These are phyloP conservation scores for Lasiodiplodia hormozganensis DNA, from an alignment of 2,329 filamentous ascomycete genomes.

Conservation along the genomic window DNA sequence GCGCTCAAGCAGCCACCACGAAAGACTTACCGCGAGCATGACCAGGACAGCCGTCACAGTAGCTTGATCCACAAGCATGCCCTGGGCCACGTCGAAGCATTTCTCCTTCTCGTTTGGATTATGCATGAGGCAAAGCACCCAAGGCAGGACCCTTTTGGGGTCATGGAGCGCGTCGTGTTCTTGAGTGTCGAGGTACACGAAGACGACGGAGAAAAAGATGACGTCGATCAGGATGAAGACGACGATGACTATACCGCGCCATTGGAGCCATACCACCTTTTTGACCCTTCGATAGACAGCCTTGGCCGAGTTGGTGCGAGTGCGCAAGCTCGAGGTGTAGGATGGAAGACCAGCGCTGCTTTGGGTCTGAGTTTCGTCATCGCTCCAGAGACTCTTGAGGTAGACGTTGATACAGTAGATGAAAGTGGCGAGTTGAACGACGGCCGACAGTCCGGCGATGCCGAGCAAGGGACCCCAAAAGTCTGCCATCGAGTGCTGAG, in stretches of 20 bases:
- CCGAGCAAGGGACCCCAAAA: slow-evolving; percentile 90
- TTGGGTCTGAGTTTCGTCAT: slow-evolving; percentile 71
- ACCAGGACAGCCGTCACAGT: slow-evolving; percentile 83
- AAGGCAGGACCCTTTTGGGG: slow-evolving; percentile 64
- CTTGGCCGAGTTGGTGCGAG: slow-evolving; percentile 71
- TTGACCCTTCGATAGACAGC: slow-evolving; percentile 88
- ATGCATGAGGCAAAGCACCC: slow-evolving; percentile 74
- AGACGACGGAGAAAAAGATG: slow-evolving; percentile 90
- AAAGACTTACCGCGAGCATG: slow-evolving; percentile 72
- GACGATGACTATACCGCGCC: slow-evolving; percentile 90
- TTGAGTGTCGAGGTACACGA: slow-evolving; percentile 77
- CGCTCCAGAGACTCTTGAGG: slow-evolving; percentile 76
- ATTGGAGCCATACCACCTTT: slow-evolving; percentile 88
- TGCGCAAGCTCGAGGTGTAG: slow-evolving; percentile 71
- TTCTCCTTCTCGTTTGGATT: slow-evolving; percentile 66
- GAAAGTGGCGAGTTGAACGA: slow-evolving; percentile 81
- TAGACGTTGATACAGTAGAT: slow-evolving; percentile 95
- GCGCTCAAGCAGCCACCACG: background rate
- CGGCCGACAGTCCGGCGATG: slow-evolving; percentile 75
- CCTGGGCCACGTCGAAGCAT: slow-evolving; percentile 68
- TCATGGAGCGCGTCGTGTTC: slow-evolving; percentile 64
- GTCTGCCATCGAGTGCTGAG: slow-evolving; percentile 78
- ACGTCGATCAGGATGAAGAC: slow-evolving; percentile 90
- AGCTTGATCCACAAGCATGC: slow-evolving; percentile 74
- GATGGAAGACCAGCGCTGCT: slow-evolving; percentile 71